phyloP scores from a whole-genome alignment of 2,329 filamentous ascomycete species.

The Akanthomyces uredinophilus region DNA sequence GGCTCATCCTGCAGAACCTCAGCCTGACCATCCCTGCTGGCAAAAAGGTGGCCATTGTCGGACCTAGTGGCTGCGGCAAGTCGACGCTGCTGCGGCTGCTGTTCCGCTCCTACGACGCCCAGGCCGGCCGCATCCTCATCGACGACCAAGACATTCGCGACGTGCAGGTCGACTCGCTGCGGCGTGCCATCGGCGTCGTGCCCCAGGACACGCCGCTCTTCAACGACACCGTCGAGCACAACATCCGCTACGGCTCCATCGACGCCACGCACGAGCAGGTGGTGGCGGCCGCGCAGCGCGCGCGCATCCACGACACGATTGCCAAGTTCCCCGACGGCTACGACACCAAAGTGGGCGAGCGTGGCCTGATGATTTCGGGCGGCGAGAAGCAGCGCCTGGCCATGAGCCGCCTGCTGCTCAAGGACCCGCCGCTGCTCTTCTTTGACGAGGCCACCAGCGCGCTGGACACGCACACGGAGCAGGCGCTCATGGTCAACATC shows the following conservation, averaged over 20 bases:
- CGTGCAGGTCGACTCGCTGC: slow-evolving; percentile 75
- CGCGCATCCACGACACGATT: slow-evolving; percentile 80
- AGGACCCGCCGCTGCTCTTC: slow-evolving; percentile 85
- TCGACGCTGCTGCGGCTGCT: slow-evolving; percentile 86
- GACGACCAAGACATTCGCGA: slow-evolving; percentile 89
- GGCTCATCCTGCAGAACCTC: slow-evolving; percentile 81
- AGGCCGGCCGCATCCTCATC: slow-evolving; percentile 78
- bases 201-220: slow-evolving; percentile 96
- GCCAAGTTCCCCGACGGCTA: slow-evolving; percentile 81
- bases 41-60: slow-evolving; percentile 93
- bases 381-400: slow-evolving; percentile 92
- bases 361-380: slow-evolving; percentile 93
- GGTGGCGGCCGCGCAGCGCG: slow-evolving; percentile 70
- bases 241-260: slow-evolving; percentile 87
- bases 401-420: slow-evolving; percentile 75
- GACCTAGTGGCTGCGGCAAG: slow-evolving; percentile 92
- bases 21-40: slow-evolving; percentile 88
- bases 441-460: slow-evolving; percentile 95
- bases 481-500: slow-evolving; percentile 84
- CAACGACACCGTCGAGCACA: slow-evolving; percentile 93
- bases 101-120: slow-evolving; percentile 91
- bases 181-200: slow-evolving; percentile 85
- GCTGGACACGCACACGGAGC: slow-evolving; percentile 88
- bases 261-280: slow-evolving; percentile 70
- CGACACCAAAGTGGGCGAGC: slow-evolving; percentile 83